A percentile compares a stretch with the other conserved stretches of the same genome.
These are phyloP conservation scores for Agaricus blazei DNA, from an alignment of 768 basidiomycete species.

Conservation along the genomic window DNA sequence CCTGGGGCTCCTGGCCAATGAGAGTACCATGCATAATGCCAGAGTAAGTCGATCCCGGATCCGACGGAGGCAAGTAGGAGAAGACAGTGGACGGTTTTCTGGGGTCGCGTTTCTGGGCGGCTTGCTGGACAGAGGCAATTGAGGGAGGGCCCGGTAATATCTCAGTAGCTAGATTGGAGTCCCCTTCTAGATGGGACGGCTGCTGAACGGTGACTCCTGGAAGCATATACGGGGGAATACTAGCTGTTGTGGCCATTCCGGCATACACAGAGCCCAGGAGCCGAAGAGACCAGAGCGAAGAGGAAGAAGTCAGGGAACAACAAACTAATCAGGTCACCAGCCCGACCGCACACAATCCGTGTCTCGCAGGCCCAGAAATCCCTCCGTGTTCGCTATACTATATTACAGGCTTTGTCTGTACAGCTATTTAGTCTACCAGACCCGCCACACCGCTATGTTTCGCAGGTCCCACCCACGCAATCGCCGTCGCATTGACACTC, in stretches of 20 bases:
- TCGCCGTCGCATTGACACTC: no score
- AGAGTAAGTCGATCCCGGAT: conserved; percentile 87
- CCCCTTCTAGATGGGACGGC: conserved; percentile 78
- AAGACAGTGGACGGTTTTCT: conserved; percentile 64
- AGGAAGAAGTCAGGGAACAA: conserved; percentile 27
- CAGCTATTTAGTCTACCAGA: neutral
- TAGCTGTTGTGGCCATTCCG: conserved; percentile 70
- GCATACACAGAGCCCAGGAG: conserved; percentile 17
- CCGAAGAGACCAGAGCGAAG: conserved; percentile 21
- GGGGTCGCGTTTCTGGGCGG: conserved; percentile 71
- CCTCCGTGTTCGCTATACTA: neutral
- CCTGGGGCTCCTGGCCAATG: conserved; percentile 58
- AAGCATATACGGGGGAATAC: conserved; percentile 66
- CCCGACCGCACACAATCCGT: conserved; percentile 14
- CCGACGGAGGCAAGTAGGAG: conserved; percentile 79
- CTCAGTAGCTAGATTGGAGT: conserved; percentile 80
- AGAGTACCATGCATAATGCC: conserved; percentile 66
- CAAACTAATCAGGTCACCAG: conserved; percentile 30
- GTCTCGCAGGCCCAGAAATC: neutral
- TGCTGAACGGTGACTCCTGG: conserved; percentile 70
- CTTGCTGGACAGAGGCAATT: conserved; percentile 63
- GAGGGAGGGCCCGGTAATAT: conserved; percentile 87
- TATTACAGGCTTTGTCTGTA: neutral
- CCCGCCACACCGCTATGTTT: neutral
- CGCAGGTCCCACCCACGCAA: no score